These are phyloP conservation scores for Pelargonium australe DNA, from an alignment of 441 rosid species.

Conservation along the genomic window DNA sequence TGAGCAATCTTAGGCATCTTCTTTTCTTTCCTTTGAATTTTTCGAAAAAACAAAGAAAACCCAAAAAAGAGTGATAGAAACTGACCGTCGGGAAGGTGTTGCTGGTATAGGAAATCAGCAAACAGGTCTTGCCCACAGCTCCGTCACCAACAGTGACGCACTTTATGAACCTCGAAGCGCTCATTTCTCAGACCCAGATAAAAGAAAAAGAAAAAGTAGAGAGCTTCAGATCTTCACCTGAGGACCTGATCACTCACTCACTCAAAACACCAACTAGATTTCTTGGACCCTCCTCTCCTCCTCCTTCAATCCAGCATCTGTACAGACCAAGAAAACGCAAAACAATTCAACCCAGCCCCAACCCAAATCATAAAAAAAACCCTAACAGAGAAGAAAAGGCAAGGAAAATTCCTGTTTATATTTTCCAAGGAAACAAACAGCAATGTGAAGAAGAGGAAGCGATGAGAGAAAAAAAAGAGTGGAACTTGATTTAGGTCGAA, in stretches of 20 bases:
- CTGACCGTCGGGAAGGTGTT: constrained; percentile 9
- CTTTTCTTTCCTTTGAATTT: neutral
- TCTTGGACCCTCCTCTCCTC: neutral
- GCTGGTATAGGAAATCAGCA: constrained; percentile 9
- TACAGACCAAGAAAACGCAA: neutral
- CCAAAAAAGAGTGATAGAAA: neutral
- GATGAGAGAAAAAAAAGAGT: neutral
- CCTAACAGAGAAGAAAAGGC: neutral
- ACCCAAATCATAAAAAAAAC: constrained; percentile 2
- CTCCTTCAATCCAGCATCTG: neutral
- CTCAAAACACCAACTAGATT: neutral
- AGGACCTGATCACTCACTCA: constrained; percentile 8
- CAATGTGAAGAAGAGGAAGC: neutral
- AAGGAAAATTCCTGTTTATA: neutral
- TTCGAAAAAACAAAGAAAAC: neutral
- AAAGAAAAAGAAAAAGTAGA: neutral
- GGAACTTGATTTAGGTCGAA: constrained; percentile 5
- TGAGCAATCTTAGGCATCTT: neutral
- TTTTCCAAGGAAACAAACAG: neutral
- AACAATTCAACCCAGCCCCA: neutral
- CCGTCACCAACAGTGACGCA: constrained; percentile 10
- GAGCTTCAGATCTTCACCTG: constrained; percentile 8
- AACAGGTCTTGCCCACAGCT: constrained; percentile 8
- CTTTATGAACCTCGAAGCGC: constrained; percentile 5
- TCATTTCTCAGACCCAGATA: constrained; percentile 1